A percentile compares a stretch with the other conserved stretches of the same genome.
phyloP scores from a whole-genome alignment of 257 asterid species.

The Solanum corneliomulleri region DNA sequence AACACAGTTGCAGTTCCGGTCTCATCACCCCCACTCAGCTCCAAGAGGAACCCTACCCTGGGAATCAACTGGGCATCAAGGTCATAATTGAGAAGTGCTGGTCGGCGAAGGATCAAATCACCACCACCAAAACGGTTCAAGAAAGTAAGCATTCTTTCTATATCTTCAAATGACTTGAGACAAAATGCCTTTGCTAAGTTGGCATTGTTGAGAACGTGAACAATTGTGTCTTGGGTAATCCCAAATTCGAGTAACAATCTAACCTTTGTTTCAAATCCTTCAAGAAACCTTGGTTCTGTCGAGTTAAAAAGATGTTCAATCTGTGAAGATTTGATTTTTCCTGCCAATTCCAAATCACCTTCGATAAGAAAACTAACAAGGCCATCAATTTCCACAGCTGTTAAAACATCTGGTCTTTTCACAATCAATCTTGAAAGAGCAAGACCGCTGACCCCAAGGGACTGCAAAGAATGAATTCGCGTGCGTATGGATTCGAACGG shows the following conservation, averaged over 20 bases:
- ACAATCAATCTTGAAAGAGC: constrained; percentile 38
- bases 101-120: constrained; percentile 59
- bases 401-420: constrained; percentile 51
- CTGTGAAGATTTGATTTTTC: constrained; percentile 39
- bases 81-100: constrained; percentile 56
- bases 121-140: constrained; percentile 59
- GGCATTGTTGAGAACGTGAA: constrained; percentile 53
- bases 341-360: constrained; percentile 34
- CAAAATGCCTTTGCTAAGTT: constrained; percentile 60
- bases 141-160: constrained; percentile 51
- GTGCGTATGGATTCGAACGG: constrained; percentile 39
- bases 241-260: constrained; percentile 44
- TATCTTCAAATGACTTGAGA: constrained; percentile 43
- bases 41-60: constrained; percentile 53
- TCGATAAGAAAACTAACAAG: constrained; percentile 19
- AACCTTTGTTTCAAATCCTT: constrained; percentile 56
- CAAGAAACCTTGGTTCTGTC: constrained; percentile 34
- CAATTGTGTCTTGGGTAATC: constrained; percentile 46
- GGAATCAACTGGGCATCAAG: constrained; percentile 66
- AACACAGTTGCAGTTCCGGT: constrained; percentile 38
- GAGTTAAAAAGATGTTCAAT: constrained; percentile 43
- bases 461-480: constrained; percentile 36
- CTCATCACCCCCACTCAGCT: constrained; percentile 56
- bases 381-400: constrained; percentile 37
- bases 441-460: constrained; percentile 40